These are phyloP conservation scores for Diaporthe sp. DNA, from an alignment of 2,329 filamentous ascomycete genomes.

Conservation along the genomic window DNA sequence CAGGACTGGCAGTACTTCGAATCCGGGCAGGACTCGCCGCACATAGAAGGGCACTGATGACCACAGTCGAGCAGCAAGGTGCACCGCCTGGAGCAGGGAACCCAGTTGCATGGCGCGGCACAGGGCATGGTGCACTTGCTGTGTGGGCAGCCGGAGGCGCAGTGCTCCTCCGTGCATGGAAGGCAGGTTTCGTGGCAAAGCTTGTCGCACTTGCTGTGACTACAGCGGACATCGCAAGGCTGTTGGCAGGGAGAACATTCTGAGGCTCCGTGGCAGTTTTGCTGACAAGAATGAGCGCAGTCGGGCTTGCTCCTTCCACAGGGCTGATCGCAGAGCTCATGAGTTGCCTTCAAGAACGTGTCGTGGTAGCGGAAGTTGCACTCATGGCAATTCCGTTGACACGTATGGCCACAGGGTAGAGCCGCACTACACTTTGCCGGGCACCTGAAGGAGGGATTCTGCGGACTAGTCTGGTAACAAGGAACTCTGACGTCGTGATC, in stretches of 20 bases:
- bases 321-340: slow-evolving; percentile 53
- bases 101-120: slow-evolving; percentile 73
- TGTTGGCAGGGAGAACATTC: slow-evolving; percentile 62
- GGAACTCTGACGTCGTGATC: slow-evolving; percentile 63
- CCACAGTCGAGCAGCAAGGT: slow-evolving; percentile 68
- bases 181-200: slow-evolving; percentile 71
- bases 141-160: slow-evolving; percentile 57
- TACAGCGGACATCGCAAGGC: slow-evolving; percentile 70
- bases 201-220: slow-evolving; percentile 67
- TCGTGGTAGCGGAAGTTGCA: slow-evolving; percentile 60
- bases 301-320: slow-evolving; percentile 66
- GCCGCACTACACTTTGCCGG: slow-evolving; percentile 57
- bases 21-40: slow-evolving; percentile 73
- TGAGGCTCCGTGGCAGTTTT: slow-evolving; percentile 64
- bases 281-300: slow-evolving; percentile 69
- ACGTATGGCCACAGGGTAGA: slow-evolving; percentile 72
- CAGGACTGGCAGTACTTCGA: slow-evolving; percentile 70
- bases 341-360: slow-evolving; percentile 51
- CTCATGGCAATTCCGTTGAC: slow-evolving; percentile 60
- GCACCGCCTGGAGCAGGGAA: slow-evolving; percentile 74
- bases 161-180: slow-evolving; percentile 71
- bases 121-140: slow-evolving; percentile 67
- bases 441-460: slow-evolving; percentile 60
- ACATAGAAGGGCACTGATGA: slow-evolving; percentile 74
- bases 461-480: slow-evolving; percentile 64